Base-by-base conservation (phyloP, 495 filamentous ascomycete species). In the Annulohypoxylon bovei region DNA sequence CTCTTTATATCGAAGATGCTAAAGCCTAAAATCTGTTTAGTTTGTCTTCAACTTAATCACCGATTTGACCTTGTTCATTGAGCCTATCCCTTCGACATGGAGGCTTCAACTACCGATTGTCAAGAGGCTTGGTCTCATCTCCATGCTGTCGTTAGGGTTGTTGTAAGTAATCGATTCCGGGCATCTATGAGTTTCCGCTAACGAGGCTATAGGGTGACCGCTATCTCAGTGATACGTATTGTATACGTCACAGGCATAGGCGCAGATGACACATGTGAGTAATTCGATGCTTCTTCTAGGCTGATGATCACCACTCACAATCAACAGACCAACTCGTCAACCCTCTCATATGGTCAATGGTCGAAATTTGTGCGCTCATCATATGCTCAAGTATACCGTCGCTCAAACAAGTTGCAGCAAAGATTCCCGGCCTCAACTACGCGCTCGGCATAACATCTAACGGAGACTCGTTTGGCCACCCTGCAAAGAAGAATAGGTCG, bases 91-190 rank as follows among this genome's bases (percentile, higher is more conserved):
- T 4, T 62, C 69, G 23, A 60, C 72, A 16, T 70, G 73, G 70
- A 71, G 35, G 39, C 63, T 78, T n/a, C 73, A 73, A 30, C 74
- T 85, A 54, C 76, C 67, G 27, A 61, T 73, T 39, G 65, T 68
- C 18, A 81, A 82, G 52, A 82, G 79, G 53, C n/a, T 81, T 27
- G 82, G 81, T 6, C 59, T 85, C 4, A 82, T 79, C 0, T 54
- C 81, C 22, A 79, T 85, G 56, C 79, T 85, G 58, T 77, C 79
- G 23, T 59, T 79, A 23, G 82, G 82, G 44, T 55, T 81, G 40
- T 52, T 81, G 80, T 82, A 39, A 74, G 80, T 65, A 60, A 54
- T 25, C 1, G 18, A 27, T 30, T 9, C 23, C 1, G 9, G 35
- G n/a, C 0, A 11, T 7, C 40, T 0, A 6, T 18, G 1, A 20